Evolutionary conservation across 768 basidiomycete species (phyloP).

Genomic region (Tricholoma hemisulphureum): DNA sequence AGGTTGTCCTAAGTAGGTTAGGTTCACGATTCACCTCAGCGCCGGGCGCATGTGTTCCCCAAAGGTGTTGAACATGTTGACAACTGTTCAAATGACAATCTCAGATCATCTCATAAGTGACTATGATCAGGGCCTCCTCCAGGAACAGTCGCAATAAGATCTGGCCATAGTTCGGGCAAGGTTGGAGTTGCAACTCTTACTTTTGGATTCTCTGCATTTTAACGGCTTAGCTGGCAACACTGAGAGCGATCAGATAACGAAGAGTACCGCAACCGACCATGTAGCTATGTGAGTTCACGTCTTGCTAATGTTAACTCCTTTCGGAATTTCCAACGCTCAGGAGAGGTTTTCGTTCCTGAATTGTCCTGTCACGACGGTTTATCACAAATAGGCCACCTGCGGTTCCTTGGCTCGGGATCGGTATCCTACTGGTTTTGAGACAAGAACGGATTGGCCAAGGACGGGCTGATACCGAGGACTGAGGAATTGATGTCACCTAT

Average conservation of each 20-base stretch:
- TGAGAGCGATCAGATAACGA: neutral
- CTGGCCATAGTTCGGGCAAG: neutral
- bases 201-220: neutral
- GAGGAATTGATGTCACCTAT: neutral
- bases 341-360: conserved; percentile 8
- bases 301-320: conserved; percentile 3
- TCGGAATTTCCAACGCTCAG: conserved; percentile 1
- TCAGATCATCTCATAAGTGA: conserved; percentile 15
- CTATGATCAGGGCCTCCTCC: neutral
- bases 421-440: neutral
- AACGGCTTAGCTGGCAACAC: neutral
- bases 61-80: neutral
- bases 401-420: conserved; percentile 7
- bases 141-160: neutral
- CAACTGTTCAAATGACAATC: conserved; percentile 8
- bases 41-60: neutral
- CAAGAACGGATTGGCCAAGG: neutral
- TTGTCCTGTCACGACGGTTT: conserved; percentile 5
- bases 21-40: neutral
- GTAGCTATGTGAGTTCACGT: neutral
- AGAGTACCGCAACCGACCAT: neutral
- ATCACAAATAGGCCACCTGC: conserved; percentile 12
- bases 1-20: conserved; percentile 19
- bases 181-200: neutral
- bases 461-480: neutral